Percentiles rank a stretch among this genome's conserved stretches.
Evolutionary conservation across 371 early-diverging fungal genomes (phyloP).

Genomic region (Apophysomyces trapeziformis): DNA sequence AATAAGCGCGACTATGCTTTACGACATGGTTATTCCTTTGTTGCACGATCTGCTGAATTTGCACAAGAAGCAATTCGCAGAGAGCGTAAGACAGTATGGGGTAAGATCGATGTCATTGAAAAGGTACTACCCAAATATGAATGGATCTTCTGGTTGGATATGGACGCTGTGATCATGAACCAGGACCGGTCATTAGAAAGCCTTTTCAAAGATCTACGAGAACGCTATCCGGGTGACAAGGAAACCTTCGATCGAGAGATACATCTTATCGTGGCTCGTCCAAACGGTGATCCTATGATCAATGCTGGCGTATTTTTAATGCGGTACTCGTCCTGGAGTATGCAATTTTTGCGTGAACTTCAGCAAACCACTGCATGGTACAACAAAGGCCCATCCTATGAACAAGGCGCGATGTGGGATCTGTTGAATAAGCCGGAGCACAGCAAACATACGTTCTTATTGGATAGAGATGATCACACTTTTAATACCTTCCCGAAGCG

Average conservation of each 20-base stretch:
- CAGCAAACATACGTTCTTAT: conserved; percentile 23
- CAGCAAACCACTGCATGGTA: conserved; percentile 47
- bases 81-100: conserved; percentile 63
- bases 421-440: conserved; percentile 38
- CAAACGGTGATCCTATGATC: conserved; percentile 51
- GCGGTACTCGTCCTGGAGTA: conserved; percentile 55
- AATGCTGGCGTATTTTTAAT: conserved; percentile 66
- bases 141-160: conserved; percentile 69
- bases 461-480: conserved; percentile 51
- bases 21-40: conserved; percentile 58
- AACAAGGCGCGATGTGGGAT: conserved; percentile 63
- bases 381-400: conserved; percentile 39
- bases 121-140: conserved; percentile 60
- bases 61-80: conserved; percentile 50
- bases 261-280: conserved; percentile 52
- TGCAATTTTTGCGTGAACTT: conserved; percentile 43
- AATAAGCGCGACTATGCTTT: conserved; percentile 62
- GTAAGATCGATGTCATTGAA: conserved; percentile 60
- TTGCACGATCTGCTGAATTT: conserved; percentile 58
- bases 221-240: conserved; percentile 23
- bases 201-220: conserved; percentile 31
- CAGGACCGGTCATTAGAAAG: conserved; percentile 35
- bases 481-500: conserved; percentile 57
- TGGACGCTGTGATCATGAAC: conserved; percentile 63
- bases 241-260: conserved; percentile 29